phyloP scores from a whole-genome alignment of 2,329 filamentous ascomycete species.

The Aspergillus fumigatus region DNA sequence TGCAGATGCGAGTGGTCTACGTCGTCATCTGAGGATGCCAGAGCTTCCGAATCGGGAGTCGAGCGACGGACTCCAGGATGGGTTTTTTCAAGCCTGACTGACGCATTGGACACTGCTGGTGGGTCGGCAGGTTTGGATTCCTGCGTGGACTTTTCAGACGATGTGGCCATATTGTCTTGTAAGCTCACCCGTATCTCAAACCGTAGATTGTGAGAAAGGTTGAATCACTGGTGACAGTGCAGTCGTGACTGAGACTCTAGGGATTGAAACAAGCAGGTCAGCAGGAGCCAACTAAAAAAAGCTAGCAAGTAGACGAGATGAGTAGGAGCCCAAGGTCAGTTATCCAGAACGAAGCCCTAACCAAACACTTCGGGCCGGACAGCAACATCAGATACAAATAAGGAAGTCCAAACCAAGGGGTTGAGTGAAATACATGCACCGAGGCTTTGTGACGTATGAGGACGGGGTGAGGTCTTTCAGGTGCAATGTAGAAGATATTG shows the following conservation, averaged over 20 bases:
- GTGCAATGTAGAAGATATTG: neutral
- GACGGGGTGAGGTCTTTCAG: neutral
- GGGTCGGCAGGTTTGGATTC: conserved; percentile 36
- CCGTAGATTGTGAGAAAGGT: conserved; percentile 20
- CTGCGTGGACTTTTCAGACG: conserved; percentile 22
- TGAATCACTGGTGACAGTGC: neutral
- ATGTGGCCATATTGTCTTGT: conserved; percentile 39
- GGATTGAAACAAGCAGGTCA: neutral
- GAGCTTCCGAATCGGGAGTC: conserved; percentile 88
- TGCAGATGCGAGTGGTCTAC: conserved; percentile 60
- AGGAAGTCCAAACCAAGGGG: neutral
- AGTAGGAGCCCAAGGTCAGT: neutral
- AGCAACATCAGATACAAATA: neutral
- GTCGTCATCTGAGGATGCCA: conserved; percentile 94
- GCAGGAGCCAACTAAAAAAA: neutral
- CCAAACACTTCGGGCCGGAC: neutral
- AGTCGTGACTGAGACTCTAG: neutral
- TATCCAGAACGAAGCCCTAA: neutral
- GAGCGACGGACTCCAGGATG: conserved; percentile 67
- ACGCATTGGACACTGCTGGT: conserved; percentile 53
- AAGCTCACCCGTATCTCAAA: conserved; percentile 23
- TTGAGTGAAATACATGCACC: neutral
- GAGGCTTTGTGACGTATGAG: neutral
- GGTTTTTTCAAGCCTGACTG: conserved; percentile 67
- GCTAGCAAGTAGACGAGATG: neutral